Percentiles rank a stretch among this genome's conserved stretches.
phyloP scores from a whole-genome alignment of 2,329 filamentous ascomycete species.

The Thelonectria blattea region DNA sequence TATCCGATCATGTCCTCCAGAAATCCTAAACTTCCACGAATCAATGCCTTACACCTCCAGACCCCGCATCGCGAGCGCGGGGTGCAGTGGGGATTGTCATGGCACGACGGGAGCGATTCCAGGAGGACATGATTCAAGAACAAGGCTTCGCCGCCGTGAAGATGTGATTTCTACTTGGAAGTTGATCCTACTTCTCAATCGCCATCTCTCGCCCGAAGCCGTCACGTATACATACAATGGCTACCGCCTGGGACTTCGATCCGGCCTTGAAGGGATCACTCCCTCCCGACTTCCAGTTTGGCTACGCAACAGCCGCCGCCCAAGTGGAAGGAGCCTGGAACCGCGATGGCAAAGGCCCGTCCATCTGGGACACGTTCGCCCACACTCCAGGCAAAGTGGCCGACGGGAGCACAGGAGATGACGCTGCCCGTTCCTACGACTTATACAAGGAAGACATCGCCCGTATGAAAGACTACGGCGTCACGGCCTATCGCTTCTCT shows the following conservation, averaged over 20 bases:
- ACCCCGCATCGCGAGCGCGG: conserved; percentile 18
- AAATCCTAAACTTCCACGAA: conserved; percentile 10
- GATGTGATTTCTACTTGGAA: neutral
- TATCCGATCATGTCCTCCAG: conserved; percentile 3
- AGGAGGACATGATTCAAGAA: neutral
- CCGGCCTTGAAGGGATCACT: conserved; percentile 11
- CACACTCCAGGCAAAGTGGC: conserved; percentile 48
- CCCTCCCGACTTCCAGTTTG: conserved; percentile 19
- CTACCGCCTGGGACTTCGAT: conserved; percentile 17
- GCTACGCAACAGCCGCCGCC: conserved; percentile 20
- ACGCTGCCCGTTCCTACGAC: conserved; percentile 48
- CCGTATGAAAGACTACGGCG: conserved; percentile 63
- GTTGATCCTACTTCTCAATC: neutral
- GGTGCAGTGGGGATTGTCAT: conserved; percentile 12
- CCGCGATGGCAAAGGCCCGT: conserved; percentile 48
- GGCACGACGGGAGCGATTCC: neutral
- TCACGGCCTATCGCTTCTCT: conserved; percentile 68
- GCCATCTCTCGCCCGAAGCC: neutral
- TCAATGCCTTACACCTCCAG: conserved; percentile 5
- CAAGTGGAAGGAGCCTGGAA: conserved; percentile 50
- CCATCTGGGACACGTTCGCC: conserved; percentile 50
- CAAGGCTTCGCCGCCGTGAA: neutral
- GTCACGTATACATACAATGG: conserved; percentile 3
- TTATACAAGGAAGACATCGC: conserved; percentile 56
- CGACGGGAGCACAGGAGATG: conserved; percentile 48